Evolutionary conservation across 257 asterid species (phyloP), one percentile per base, ranked within the genome.

Genomic region (Fraxinus excelsior): DNA sequence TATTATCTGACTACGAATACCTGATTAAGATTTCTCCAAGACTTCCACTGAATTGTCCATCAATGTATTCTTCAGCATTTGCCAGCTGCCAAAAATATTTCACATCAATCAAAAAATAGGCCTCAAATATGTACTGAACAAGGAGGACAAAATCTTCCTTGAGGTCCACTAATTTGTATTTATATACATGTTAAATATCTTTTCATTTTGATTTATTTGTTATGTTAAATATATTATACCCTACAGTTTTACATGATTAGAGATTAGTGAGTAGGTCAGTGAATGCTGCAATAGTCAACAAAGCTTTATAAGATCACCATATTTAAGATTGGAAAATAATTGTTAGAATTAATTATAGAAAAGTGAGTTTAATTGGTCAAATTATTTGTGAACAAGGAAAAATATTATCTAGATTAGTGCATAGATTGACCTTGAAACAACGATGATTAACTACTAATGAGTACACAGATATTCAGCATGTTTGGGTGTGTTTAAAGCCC

Each of bases 11-110:
- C 28, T 18, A 0, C 1, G 40, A 10, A 35, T 81, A 90, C 94
- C 96, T 87, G 80, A 90, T 89, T 84, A 90, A 79, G 85, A 90
- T 94, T 85, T 94, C 99, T 78, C 99, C 99, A 71, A 94, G 99
- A 78, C 86, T 90, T 64, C 99, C 99, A 70, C 92, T 88, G 84
- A 85, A 86, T 76, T 91, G 88, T 53, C 99, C 99, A 71, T 94
- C 99, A 58, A 93, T 84, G 71, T 81, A 94, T 70, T 94, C 98
- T 74, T 94, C 98, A 65, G 99, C 97, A 67, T 90, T 92, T 44
- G 97, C 97, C 26, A 92, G 92, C 98, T 94, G 90, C 80, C 79
- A 76, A 74, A 69, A 74, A 75, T 23, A 74, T 40, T 42, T 44
- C 25, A 71, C 5, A 44, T 46, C 38, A 35, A 76, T 18, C 76